Base-by-base conservation (phyloP, 768 basidiomycete genomes). In the Pleurotus tuoliensis region DNA sequence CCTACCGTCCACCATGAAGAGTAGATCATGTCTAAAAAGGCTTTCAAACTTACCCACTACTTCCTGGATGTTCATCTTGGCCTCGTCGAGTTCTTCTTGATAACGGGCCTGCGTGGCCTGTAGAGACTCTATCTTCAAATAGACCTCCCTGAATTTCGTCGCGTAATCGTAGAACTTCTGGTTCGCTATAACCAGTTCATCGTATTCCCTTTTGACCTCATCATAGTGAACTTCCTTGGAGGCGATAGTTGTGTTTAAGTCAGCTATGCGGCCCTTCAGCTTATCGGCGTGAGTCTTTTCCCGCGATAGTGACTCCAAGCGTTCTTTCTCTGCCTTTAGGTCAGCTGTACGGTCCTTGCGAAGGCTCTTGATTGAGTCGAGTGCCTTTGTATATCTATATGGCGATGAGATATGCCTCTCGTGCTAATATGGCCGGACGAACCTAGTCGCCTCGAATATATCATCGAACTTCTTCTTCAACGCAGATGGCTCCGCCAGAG, bases 391-490 rank as follows among this genome's bases (percentile, higher is more conserved):
- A 71, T 98, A 99, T 64, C 95, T 97, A 56, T 0, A 27, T 56
- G 48, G 8, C 25, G 38, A 30, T 58, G 1, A 47, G 46, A 27
- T 59, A 44, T 16, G 45, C 12, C 27, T 16, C 20, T n/a, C 8
- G 47, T 5, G 24, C 11, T n/a, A 37, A 44, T 56, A 27, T 27
- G 27, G 4, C 15, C 44, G 34, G 41, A 66, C 76, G 30, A 50
- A 91, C 94, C 90, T 89, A 16, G 95, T 98, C 3, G 97, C 97
- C 71, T 99, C 97, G 64, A 99, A 98, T 56, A 99, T 99, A 64
- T 99, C 97, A 64, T 99, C 97, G 59, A 99, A 99, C 69, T 98
- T 98, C 81, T 98, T 98, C 80, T 99, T 99, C 38, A 99, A 73
- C 0, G 85, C 81, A 9, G 91, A 75, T 2, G 96, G 91, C 63